Base-by-base conservation (phyloP, 306 rosid species). In the Ochetophila trinervis region DNA sequence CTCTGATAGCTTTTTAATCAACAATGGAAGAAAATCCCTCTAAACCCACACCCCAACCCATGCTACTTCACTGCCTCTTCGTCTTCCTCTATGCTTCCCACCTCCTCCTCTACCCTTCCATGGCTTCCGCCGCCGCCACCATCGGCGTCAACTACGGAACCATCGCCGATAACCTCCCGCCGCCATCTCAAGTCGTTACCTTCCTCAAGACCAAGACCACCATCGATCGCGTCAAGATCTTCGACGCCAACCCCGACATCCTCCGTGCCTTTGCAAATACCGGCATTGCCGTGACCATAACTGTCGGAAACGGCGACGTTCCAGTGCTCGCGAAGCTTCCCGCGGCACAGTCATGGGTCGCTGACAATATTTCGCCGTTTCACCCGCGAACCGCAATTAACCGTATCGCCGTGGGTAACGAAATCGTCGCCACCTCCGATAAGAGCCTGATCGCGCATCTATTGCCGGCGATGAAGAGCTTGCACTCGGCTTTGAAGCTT, bases 81-180 rank as follows among this genome's bases (percentile, higher is more conserved):
- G 32, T 72, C 36, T 19, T 58, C 48, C 18, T 74, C 63, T 59
- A 30, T 35, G 13, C 7, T 79, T 65, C 47, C 13, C 72, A 57
- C 7, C 14, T 45, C 57, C 45, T 68, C 65, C 16, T 70, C 68
- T 49, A 34, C 67, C 13, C 54, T 21, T 9, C 49, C 70, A 59
- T 18, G 4, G 42, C 2, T 60, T 53, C 63, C 45, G 63, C 83
- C 60, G 59, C 73, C 0, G n/a, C 45, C 66, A 72, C 81, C 21
- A 73, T 92, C 70, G 98, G 98, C 65, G 86, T 83, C 71, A 92
- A 92, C 89, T 92, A 92, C 71, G 98, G 98, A 66, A 89, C 95
- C 59, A 60, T 87, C 21, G 91, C 89, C 7, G 56, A 89, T 77
- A 85, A 89, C 85, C 98, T 91, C 65, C 96, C 95, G 0, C 76